A percentile compares a stretch with the other conserved stretches of the same genome.
Evolutionary conservation across 202 grass and related monocot species (phyloP).

Genomic region (Saccharum hybrid): DNA sequence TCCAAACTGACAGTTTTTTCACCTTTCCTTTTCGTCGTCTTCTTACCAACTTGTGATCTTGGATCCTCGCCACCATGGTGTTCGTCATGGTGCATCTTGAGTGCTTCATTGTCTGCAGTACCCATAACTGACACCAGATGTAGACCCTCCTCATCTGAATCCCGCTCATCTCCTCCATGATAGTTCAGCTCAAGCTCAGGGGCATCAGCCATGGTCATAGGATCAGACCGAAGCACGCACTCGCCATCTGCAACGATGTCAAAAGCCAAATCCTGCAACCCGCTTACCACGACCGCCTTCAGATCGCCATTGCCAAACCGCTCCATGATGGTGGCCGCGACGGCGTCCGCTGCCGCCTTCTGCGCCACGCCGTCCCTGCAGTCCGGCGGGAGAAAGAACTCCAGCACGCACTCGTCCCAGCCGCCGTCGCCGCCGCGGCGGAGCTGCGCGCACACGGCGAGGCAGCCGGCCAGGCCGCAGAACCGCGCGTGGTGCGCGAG

Average conservation of each 20-base stretch:
- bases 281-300: neutral
- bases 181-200: conserved; percentile 26
- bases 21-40: conserved; percentile 46
- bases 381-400: conserved; percentile 66
- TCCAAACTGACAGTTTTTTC: conserved; percentile 61
- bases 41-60: conserved; percentile 14
- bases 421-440: neutral
- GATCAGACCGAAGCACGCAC: neutral
- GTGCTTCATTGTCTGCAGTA: conserved; percentile 6
- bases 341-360: conserved; percentile 34
- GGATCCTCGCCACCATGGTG: conserved; percentile 5
- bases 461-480: conserved; percentile 54
- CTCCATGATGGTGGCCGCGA: conserved; percentile 37
- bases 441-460: conserved; percentile 47
- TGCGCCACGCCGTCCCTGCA: conserved; percentile 46
- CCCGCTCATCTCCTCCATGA: conserved; percentile 17
- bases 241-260: conserved; percentile 33
- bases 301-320: conserved; percentile 32
- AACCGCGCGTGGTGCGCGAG: conserved; percentile 71
- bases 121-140: neutral
- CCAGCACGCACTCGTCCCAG: conserved; percentile 43
- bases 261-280: conserved; percentile 35
- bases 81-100: neutral
- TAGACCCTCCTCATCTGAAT: conserved; percentile 43
- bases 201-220: neutral